These are phyloP conservation scores for Phlegmacium glaucopus DNA, from an alignment of 768 basidiomycete species.

Conservation along the genomic window DNA sequence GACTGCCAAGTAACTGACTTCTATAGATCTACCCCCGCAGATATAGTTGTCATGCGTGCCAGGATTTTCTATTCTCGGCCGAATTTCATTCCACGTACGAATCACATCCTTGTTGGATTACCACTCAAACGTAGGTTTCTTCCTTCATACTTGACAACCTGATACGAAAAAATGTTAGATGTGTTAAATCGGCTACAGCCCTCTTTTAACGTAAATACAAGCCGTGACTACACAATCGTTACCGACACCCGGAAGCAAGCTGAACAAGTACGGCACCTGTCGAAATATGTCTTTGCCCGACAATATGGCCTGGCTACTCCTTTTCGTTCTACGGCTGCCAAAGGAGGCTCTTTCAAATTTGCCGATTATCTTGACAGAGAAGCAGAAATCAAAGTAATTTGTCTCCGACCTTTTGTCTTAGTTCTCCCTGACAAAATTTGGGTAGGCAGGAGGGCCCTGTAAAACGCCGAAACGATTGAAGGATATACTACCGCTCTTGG, in stretches of 20 bases:
- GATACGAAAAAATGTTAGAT: conserved; percentile 40
- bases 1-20: too few species aligned
- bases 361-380: conserved; percentile 62
- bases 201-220: conserved; percentile 28
- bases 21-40: conserved; percentile 42
- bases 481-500: conserved; percentile 46
- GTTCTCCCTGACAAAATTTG: neutral
- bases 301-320: conserved; percentile 68
- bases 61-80: conserved; percentile 71
- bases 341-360: conserved; percentile 29
- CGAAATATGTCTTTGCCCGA: conserved; percentile 84
- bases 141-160: neutral
- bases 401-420: neutral
- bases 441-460: conserved; percentile 32
- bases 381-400: conserved; percentile 64
- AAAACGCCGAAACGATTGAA: conserved; percentile 79
- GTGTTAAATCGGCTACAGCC: conserved; percentile 57
- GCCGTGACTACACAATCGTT: conserved; percentile 16
- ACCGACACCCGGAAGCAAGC: conserved; percentile 47
- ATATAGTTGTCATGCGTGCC: conserved; percentile 49
- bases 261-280: conserved; percentile 55
- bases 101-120: conserved; percentile 57
- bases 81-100: conserved; percentile 44
- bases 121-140: conserved; percentile 57
- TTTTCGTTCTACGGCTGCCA: conserved; percentile 34